Conservation (phyloP, 306 rosid genomes). For the Mucuna pruriens region DNA sequence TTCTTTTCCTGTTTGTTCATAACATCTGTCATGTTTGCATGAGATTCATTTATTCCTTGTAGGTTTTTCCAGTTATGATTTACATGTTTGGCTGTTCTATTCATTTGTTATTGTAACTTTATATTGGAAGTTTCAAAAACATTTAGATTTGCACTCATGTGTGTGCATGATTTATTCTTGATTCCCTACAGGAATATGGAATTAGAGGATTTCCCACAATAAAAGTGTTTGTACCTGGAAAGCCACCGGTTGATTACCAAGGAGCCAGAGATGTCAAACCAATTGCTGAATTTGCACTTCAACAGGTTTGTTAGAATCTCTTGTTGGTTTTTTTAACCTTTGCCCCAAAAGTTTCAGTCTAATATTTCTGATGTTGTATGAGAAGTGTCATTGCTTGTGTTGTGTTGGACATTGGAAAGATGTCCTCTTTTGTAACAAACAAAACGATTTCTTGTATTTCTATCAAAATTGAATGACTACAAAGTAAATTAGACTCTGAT, state of each 20-base stretch:
- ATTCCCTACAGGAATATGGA: conserved; percentile 76
- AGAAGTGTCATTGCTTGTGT: conserved; percentile 13
- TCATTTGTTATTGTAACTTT: conserved; percentile 13
- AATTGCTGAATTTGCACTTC: conserved; percentile 83
- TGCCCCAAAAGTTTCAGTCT: neutral
- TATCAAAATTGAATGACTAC: neutral
- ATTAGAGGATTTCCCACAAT: conserved; percentile 93
- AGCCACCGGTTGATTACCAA: conserved; percentile 86
- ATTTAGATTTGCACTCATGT: conserved; percentile 15
- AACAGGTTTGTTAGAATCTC: conserved; percentile 67
- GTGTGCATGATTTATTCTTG: conserved; percentile 12
- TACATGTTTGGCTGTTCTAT: conserved; percentile 19
- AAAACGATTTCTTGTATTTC: conserved; percentile 3
- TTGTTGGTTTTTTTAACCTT: neutral
- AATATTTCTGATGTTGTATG: conserved; percentile 21
- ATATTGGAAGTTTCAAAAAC: neutral
- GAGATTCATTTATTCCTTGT: neutral
- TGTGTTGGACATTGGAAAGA: neutral
- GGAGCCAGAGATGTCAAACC: conserved; percentile 97
- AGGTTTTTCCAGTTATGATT: conserved; percentile 6
- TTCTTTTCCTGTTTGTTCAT: neutral
- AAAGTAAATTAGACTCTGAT: neutral
- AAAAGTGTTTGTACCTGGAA: conserved; percentile 90
- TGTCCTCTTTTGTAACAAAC: conserved; percentile 24
- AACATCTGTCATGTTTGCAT: neutral